Evolutionary conservation across 2,329 filamentous ascomycete genomes (phyloP), one percentile per base, ranked within the genome.

Genomic region (Sarocladium brachiariae): DNA sequence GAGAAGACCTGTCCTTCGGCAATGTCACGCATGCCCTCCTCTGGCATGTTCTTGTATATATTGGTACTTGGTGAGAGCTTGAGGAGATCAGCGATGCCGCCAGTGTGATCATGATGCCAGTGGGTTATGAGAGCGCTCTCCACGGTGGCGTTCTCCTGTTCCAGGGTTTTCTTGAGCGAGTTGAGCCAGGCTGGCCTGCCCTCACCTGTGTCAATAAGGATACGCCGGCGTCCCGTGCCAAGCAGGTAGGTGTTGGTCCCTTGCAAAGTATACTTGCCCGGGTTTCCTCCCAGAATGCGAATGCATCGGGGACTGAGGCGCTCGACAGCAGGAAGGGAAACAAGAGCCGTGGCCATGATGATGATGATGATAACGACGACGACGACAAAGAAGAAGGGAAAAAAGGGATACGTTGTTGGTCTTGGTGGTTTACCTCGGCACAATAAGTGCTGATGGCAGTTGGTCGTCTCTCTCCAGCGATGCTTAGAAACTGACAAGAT

Each of bases 231-330:
- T 3, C 91, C 92, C 6, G 78, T 83, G 52, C 93, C 93, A 53
- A 99, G 63, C 16, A 99, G 78, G 66, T 99, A 99, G 30, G 93
- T 99, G 67, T 99, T 99, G 58, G 93, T 96, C 55, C 90, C 85
- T 68, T 86, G 80, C 10, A 86, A 70, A 4, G 80, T 77, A 61
- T 83, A 84, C 73, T 95, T 96, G 63, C 87, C 82, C 11, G 93
- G 92, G 67, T 99, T 99, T 8, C 87, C 89, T 52, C 86, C 93
- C 16, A 97, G 74, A 54, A 99, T 87, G 51, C 93, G 81, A 55
- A 96, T 85, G 39, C 91, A 86, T 13, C 79, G 73, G 18, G 86
- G 78, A 62, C 87, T 92, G 50, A 97, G 75, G 54, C 86, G 81
- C 67, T 92, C 83, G 48, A 95, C 79, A 54, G 86, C 81, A 4